Base-by-base conservation (phyloP, 176 grass and related monocot genomes). In the Miscanthus lutarioriparius region DNA sequence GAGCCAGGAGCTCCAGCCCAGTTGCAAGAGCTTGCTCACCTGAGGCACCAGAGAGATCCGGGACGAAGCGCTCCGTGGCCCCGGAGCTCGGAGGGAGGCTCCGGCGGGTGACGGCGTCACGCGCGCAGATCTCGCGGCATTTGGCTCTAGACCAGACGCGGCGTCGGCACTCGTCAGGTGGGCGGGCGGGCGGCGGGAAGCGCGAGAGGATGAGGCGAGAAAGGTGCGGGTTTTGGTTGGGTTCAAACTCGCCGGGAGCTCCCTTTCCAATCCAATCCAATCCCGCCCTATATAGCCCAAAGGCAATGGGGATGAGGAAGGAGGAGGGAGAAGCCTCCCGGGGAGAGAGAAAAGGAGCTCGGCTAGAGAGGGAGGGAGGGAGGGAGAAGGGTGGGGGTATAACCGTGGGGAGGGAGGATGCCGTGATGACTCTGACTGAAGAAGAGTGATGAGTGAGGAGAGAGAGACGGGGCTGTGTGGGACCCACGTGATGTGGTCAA, bases 71-170 rank as follows among this genome's bases (percentile, higher is more conserved):
- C 58, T 40, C 72, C 19, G 51, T 4, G 28, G 37, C 39, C 53
- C 53, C 48, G 65, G 43, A 64, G 45, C 41, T 47, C 70, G 14
- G 41, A 81, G 28, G 74, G 5, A 14, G 56, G 37, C 26, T n/a
- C 9, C 16, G 77, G 54, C 1, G 82, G 61, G 13, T 71, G 22
- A 77, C 74, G 12, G 38, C 23, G 64, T 92, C 82, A 92, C 33
- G 86, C 48, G 53, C 76, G 15, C 81, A 86, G 90, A 92, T 90
- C 84, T 90, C 58, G 67, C 88, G 35, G 74, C 88, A 90, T 85
- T 85, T 86, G 61, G 74, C 61, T 83, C 23, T 27, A 69, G 38
- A 71, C 66, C 6, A 54, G 53, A 9, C 49, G 77, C 15, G 44
- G 56, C 39, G 83, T 25, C 45, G 79, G 59, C 14, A 8, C 3